These are phyloP conservation scores for Penicillium palitans DNA, from an alignment of 2,329 filamentous ascomycete species.

Conservation along the genomic window DNA sequence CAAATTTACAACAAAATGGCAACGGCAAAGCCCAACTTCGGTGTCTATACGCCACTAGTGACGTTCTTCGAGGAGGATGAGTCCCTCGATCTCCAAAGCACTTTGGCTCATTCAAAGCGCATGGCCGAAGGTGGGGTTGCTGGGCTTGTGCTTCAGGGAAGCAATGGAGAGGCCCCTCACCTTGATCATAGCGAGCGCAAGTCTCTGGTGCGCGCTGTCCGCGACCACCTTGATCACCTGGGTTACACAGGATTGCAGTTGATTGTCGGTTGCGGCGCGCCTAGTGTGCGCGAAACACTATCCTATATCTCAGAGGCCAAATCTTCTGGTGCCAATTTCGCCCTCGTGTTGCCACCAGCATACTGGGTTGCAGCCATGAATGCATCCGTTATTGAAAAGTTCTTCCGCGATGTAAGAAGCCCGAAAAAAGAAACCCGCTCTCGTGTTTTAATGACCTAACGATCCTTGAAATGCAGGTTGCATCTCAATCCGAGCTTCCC, in stretches of 20 bases:
- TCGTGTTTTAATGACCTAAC: not conserved
- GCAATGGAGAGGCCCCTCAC: conserved; percentile 52
- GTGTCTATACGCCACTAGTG: conserved; percentile 49
- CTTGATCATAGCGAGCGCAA: conserved; percentile 53
- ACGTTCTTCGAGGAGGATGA: conserved; percentile 51
- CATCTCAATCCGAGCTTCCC: conserved; percentile 54
- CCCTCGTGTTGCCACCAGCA: conserved; percentile 68
- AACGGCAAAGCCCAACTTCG: conserved; percentile 14
- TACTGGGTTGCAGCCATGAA: conserved; percentile 62
- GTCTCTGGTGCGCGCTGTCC: conserved; percentile 50
- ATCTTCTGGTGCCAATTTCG: conserved; percentile 66
- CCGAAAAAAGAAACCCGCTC: not conserved
- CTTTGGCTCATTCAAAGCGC: conserved; percentile 47
- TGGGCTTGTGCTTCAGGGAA: conserved; percentile 51
- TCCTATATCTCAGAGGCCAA: conserved; percentile 65
- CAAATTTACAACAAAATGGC: not conserved
- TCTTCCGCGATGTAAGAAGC: conserved; percentile 52
- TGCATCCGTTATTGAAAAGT: conserved; percentile 59
- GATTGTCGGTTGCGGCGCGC: conserved; percentile 69
- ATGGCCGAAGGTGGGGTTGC: conserved; percentile 47
- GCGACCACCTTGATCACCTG: not conserved
- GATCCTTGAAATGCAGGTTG: conserved; percentile 42
- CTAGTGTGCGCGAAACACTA: conserved; percentile 67
- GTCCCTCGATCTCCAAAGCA: conserved; percentile 42
- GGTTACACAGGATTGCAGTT: conserved; percentile 63